A percentile compares a stretch with the other conserved stretches of the same genome.
These are phyloP conservation scores for Phaseolus lunatus DNA, from an alignment of 306 rosid species.

Conservation along the genomic window DNA sequence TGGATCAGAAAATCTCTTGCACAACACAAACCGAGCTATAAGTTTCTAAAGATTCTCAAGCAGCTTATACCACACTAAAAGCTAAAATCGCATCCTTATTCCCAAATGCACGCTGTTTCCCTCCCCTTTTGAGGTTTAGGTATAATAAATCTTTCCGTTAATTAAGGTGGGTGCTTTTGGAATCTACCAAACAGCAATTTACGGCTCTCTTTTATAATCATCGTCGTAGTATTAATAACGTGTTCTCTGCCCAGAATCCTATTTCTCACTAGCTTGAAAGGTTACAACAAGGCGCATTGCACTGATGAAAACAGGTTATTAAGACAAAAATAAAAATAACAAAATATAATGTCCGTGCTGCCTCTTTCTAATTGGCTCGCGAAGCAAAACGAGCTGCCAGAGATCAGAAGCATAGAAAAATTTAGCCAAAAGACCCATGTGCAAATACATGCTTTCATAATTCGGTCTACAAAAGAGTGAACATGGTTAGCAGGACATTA, in stretches of 20 bases:
- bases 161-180: constrained; percentile 32
- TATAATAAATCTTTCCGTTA: constrained; percentile 15
- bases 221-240: background rate
- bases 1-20: constrained; percentile 38
- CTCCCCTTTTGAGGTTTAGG: constrained; percentile 39
- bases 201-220: constrained; percentile 22
- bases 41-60: constrained; percentile 50
- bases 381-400: background rate
- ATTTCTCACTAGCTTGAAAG: constrained; percentile 28
- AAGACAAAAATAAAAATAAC: background rate
- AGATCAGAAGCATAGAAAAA: background rate
- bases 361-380: constrained; percentile 9
- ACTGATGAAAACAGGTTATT: background rate
- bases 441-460: background rate
- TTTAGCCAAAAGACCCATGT: background rate
- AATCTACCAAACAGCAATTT: constrained; percentile 31
- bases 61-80: constrained; percentile 54
- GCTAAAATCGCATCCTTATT: constrained; percentile 39
- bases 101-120: constrained; percentile 45
- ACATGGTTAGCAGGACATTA: background rate
- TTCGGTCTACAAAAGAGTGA: background rate
- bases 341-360: background rate
- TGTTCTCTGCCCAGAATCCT: constrained; percentile 7
- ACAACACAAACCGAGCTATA: constrained; percentile 35
- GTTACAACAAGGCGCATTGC: background rate